Conservation (phyloP, 1,139 yeast species). For the Torulaspora pretoriensis region DNA sequence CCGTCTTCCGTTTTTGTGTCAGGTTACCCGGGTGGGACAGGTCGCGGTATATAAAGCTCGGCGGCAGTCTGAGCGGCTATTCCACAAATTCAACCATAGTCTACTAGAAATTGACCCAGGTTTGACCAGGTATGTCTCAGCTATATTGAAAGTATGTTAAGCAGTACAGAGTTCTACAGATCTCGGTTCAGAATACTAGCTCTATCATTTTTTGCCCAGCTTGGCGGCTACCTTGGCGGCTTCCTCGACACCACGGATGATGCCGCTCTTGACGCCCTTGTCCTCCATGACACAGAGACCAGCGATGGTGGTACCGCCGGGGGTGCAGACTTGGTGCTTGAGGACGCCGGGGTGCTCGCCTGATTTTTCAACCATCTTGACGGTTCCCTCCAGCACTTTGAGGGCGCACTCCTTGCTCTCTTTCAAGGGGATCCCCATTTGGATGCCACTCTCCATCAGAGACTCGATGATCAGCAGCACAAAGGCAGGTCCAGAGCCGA, state of each 20-base stretch:
- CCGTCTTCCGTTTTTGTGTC: slow-evolving; percentile 1
- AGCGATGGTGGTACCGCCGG: slow-evolving; percentile 97
- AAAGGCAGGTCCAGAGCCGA: slow-evolving; percentile 97
- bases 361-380: slow-evolving; percentile 77
- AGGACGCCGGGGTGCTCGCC: slow-evolving; percentile 90
- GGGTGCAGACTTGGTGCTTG: slow-evolving; percentile 89
- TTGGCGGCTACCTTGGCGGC: slow-evolving; percentile 81
- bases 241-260: slow-evolving; percentile 85
- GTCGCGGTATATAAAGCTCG: no score
- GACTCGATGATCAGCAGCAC: slow-evolving; percentile 87
- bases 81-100: neutral
- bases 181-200: neutral
- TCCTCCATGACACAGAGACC: slow-evolving; percentile 93
- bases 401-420: slow-evolving; percentile 88
- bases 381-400: slow-evolving; percentile 95
- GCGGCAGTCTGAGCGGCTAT: neutral
- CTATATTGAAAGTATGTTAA: neutral
- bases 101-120: neutral
- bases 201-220: slow-evolving; percentile 58
- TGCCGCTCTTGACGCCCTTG: slow-evolving; percentile 79
- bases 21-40: neutral
- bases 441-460: slow-evolving; percentile 88
- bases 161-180: neutral
- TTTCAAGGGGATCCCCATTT: slow-evolving; percentile 88
- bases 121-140: neutral